Percentiles rank a stretch among this genome's conserved stretches.
These are phyloP conservation scores for Solanum tarapatanum DNA, from an alignment of 257 asterid genomes.

Conservation along the genomic window DNA sequence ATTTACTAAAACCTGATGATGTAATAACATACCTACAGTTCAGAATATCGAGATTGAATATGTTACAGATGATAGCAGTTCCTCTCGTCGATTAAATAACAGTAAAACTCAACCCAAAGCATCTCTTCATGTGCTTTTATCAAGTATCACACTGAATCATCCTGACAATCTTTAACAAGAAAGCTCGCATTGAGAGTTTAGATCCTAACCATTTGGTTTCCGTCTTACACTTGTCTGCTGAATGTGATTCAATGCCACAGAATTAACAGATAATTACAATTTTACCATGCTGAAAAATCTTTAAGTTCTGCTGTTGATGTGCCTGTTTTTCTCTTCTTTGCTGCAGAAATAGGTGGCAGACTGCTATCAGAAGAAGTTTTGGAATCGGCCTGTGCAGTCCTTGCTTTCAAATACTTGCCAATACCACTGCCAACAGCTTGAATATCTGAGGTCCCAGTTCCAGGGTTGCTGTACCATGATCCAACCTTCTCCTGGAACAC, in stretches of 20 bases:
- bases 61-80: neutral
- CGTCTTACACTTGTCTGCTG: neutral
- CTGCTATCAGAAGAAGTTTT: conserved; percentile 23
- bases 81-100: neutral
- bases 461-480: conserved; percentile 93
- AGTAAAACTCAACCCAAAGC: neutral
- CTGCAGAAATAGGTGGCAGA: conserved; percentile 25
- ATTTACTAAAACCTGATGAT: neutral
- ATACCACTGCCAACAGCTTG: conserved; percentile 53
- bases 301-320: conserved; percentile 37
- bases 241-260: neutral
- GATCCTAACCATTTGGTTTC: neutral
- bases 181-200: neutral
- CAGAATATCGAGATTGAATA: neutral
- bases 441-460: conserved; percentile 32
- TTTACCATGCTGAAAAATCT: conserved; percentile 77
- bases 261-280: neutral
- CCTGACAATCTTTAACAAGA: neutral
- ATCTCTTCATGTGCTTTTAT: neutral
- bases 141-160: neutral
- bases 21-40: neutral
- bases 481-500: conserved; percentile 73
- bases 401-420: conserved; percentile 66
- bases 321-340: conserved; percentile 63
- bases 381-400: conserved; percentile 25